phyloP scores from a whole-genome alignment of 1,284 basidiomycete species.

The Rhodotorula sp. region DNA sequence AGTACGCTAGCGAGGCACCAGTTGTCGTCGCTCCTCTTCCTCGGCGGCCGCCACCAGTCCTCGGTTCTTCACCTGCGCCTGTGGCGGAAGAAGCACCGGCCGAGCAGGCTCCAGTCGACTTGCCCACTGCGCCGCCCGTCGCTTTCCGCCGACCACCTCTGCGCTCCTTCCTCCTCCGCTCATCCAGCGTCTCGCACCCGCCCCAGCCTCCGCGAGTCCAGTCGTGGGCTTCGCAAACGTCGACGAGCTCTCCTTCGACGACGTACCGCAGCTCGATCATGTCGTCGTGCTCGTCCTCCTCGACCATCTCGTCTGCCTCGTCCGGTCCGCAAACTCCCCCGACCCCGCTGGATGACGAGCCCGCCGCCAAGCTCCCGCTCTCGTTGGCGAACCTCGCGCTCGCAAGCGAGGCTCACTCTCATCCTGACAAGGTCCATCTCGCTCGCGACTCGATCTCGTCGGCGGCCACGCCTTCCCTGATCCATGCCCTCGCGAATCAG shows the following conservation, averaged over 20 bases:
- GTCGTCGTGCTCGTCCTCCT: slow-evolving; percentile 2
- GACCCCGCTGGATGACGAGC: neutral
- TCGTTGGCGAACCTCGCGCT: neutral
- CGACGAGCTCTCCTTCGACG: neutral
- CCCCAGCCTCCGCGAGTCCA: neutral
- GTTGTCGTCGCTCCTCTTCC: neutral
- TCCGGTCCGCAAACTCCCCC: slow-evolving; percentile 11
- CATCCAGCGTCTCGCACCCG: neutral
- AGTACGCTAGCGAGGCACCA: neutral
- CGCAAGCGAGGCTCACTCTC: neutral
- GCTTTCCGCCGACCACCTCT: neutral
- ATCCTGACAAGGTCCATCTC: neutral
- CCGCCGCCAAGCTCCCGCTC: neutral
- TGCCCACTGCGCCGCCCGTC: neutral
- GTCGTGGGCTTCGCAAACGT: neutral
- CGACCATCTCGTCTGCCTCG: slow-evolving; percentile 13
- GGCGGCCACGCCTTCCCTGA: slow-evolving; percentile 11
- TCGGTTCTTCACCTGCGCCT: neutral
- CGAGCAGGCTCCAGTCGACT: neutral
- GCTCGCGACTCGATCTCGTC: neutral
- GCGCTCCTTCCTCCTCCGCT: neutral
- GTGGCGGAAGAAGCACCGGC: neutral
- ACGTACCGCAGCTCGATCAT: neutral
- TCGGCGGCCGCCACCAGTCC: too few species aligned
- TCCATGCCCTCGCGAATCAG: slow-evolving; percentile 15